Conservation (phyloP, 192 early-diverging fungal genomes). For the Backusella luteola region DNA sequence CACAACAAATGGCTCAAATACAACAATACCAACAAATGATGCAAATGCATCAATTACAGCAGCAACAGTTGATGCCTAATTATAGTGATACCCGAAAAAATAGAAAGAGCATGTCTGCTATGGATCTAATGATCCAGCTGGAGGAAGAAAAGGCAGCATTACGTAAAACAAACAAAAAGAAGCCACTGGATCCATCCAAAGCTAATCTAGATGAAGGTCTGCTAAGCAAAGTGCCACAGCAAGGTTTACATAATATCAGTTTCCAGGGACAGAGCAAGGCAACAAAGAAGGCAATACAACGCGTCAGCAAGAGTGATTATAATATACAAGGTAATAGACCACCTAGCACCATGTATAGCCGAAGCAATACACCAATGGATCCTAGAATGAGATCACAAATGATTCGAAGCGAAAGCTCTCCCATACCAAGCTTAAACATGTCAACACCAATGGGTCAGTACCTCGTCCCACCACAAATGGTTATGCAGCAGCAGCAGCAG, state of each 20-base stretch:
- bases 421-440: not conserved
- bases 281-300: not conserved
- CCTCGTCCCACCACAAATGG: not conserved
- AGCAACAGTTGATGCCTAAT: not conserved
- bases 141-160: slow-evolving; percentile 28
- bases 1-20: slow-evolving; percentile 21
- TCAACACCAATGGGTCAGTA: slow-evolving; percentile 1
- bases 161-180: slow-evolving; percentile 19
- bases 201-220: slow-evolving; percentile 30
- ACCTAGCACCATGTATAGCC: not conserved
- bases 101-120: slow-evolving; percentile 28
- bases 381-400: slow-evolving; percentile 17
- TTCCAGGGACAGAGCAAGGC: slow-evolving; percentile 23
- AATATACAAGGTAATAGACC: slow-evolving; percentile 7
- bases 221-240: slow-evolving; percentile 24
- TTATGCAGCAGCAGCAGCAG: not conserved
- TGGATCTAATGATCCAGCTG: slow-evolving; percentile 33
- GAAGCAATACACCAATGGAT: not conserved
- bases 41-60: slow-evolving; percentile 15
- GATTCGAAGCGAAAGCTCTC: slow-evolving; percentile 20
- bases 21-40: slow-evolving; percentile 29
- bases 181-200: slow-evolving; percentile 24
- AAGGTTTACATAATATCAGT: slow-evolving; percentile 27
- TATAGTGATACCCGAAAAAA: slow-evolving; percentile 7
- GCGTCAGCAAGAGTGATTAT: slow-evolving; percentile 7